Percentiles rank a stretch among this genome's conserved stretches.
These are phyloP conservation scores for Cercospora sp. DNA, from an alignment of 2,329 filamentous ascomycete genomes.

Conservation along the genomic window DNA sequence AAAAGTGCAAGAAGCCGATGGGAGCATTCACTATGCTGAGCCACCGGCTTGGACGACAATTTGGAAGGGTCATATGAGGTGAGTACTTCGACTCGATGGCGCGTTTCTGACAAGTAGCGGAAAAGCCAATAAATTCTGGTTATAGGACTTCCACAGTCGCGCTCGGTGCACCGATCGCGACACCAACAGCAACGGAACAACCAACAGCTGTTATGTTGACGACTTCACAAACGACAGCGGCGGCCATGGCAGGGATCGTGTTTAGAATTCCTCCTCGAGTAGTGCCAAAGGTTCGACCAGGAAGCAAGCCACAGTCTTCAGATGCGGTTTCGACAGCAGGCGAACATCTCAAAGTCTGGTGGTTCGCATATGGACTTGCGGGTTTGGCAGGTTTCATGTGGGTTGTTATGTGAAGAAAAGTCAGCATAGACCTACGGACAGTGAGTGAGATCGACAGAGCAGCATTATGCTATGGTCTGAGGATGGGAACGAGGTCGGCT, in stretches of 20 bases:
- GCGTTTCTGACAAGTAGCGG: too few relatives aligned
- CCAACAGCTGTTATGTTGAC: background rate
- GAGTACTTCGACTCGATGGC: background rate
- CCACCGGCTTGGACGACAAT: background rate
- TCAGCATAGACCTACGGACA: background rate
- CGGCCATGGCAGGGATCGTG: background rate
- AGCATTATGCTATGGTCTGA: rapidly evolving
- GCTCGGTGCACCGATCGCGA: background rate
- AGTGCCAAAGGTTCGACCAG: background rate
- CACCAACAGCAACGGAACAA: background rate
- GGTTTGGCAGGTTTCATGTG: background rate
- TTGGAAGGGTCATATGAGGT: background rate
- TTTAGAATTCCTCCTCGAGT: background rate
- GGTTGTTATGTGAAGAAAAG: background rate
- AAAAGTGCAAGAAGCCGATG: background rate
- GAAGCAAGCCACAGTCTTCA: background rate
- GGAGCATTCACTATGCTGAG: background rate
- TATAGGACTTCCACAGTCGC: background rate
- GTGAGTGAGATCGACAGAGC: background rate
- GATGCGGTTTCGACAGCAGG: background rate
- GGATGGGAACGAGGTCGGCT: background rate
- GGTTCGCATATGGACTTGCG: background rate
- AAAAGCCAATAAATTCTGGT: background rate
- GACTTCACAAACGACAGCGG: background rate
- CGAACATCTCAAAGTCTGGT: background rate